Percentiles rank a stretch among this genome's conserved stretches.
phyloP scores from a whole-genome alignment of 352 stramenopile genomes.

The Blastocystis sp. region DNA sequence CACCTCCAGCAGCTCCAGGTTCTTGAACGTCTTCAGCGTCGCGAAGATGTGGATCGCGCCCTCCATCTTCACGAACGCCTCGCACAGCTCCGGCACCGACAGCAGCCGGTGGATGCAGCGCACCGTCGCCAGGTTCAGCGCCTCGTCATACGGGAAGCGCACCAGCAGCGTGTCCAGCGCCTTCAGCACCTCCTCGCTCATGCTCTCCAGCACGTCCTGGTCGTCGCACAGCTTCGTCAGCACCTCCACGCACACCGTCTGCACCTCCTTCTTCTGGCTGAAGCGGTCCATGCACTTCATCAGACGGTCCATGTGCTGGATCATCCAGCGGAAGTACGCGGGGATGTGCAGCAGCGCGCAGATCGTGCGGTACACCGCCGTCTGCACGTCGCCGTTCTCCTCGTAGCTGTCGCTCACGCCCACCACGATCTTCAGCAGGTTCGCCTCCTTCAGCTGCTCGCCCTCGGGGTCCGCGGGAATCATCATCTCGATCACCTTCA shows the following conservation, averaged over 20 bases:
- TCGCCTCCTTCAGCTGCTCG: constrained; percentile 44
- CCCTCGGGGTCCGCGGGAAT: constrained; percentile 40
- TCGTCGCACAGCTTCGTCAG: constrained; percentile 60
- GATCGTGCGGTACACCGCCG: constrained; percentile 40
- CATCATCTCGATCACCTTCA: constrained; percentile 70
- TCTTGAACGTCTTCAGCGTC: constrained; percentile 66
- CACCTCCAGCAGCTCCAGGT: constrained; percentile 28
- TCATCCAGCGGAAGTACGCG: constrained; percentile 35
- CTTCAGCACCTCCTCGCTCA: constrained; percentile 10
- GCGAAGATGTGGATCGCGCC: constrained; percentile 30
- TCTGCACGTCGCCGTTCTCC: constrained; percentile 39
- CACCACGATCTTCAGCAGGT: constrained; percentile 34
- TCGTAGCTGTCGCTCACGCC: constrained; percentile 32
- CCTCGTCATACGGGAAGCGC: constrained; percentile 58
- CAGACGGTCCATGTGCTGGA: constrained; percentile 30
- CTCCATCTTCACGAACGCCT: constrained; percentile 52
- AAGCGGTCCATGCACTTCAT: constrained; percentile 58
- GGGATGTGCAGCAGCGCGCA: constrained; percentile 49
- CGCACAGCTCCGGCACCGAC: constrained; percentile 46
- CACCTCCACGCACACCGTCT: constrained; percentile 63
- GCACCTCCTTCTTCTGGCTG: constrained; percentile 65
- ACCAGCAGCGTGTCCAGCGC: constrained; percentile 47
- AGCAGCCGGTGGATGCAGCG: constrained; percentile 48
- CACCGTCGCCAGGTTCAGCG: constrained; percentile 46
- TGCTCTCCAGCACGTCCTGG: constrained; percentile 44